Percentiles rank a stretch among this genome's conserved stretches.
Evolutionary conservation across 768 basidiomycete species (phyloP).

Genomic region (Russula sp.): DNA sequence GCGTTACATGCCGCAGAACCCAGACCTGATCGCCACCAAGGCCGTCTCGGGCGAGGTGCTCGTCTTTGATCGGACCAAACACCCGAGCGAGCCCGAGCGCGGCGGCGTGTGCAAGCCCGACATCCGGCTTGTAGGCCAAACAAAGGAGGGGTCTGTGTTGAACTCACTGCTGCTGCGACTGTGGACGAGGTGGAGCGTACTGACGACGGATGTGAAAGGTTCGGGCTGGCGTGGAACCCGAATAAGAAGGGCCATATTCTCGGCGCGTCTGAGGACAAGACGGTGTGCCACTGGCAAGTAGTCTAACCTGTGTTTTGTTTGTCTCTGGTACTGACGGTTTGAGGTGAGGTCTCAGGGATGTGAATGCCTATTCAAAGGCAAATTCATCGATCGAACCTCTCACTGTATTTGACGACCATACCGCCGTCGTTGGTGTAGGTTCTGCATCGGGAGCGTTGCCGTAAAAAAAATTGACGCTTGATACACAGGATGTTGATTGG

Average conservation of each 20-base stretch:
- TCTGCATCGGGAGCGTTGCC: neutral
- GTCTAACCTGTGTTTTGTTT: neutral
- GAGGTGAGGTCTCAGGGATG: conserved; percentile 53
- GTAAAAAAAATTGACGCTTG: neutral
- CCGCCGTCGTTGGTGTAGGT: conserved; percentile 84
- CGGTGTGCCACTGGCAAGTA: conserved; percentile 82
- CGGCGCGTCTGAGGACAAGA: conserved; percentile 93
- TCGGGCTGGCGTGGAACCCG: conserved; percentile 91
- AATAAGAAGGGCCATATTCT: conserved; percentile 75
- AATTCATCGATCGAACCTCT: conserved; percentile 80
- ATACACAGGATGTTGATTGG: conserved; percentile 89
- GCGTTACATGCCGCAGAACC: conserved; percentile 99
- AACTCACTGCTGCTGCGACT: neutral
- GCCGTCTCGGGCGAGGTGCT: conserved; percentile 83
- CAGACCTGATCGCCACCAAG: conserved; percentile 94
- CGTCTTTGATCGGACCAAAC: conserved; percentile 97
- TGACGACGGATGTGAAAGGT: conserved; percentile 39
- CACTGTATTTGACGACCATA: conserved; percentile 79
- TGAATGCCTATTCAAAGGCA: conserved; percentile 78
- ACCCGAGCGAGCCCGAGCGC: conserved; percentile 85
- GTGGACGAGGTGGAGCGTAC: neutral
- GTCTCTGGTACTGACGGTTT: conserved; percentile 4
- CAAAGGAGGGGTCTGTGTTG: conserved; percentile 75
- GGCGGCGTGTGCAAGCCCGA: conserved; percentile 84
- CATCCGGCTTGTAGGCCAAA: conserved; percentile 85